Base-by-base conservation (phyloP, 352 stramenopile genomes). In the Pythium rhizo-oryzae region DNA sequence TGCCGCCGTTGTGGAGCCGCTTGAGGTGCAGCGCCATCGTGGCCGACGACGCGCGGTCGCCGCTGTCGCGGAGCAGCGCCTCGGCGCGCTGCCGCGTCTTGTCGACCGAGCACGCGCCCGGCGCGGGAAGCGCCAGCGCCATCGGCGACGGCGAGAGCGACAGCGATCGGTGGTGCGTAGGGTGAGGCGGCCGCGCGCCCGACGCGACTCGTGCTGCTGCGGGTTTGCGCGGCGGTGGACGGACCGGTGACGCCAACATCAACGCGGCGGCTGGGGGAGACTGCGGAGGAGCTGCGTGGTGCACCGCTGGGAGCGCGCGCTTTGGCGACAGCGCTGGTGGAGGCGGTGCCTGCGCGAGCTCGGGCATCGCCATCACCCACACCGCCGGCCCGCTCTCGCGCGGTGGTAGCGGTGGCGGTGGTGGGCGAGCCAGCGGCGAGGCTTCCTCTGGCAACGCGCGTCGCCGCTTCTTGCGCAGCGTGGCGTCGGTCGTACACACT, bases 1-100 rank as follows among this genome's bases (percentile, higher is more conserved):
- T 70, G 33, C 64, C 64, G 2, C 35, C 64, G n/a, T 70, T 65
- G 12, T 70, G 56, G 25, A 70, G 49, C 33, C 64, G 64, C 49
- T 70, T 59, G 19, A 70, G 15, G 21, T 70, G 64, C 2, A 70
- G 33, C 23, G 39, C 47, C 64, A 70, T 65, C 1, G 64, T 41
- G 13, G 54, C 18, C 8, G 61, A 70, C n/a, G 28, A 33, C 28
- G 28, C 28, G 28, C 28, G 44, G 19, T 24, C 21, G 19, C 21
- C 19, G 15, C 39, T 57, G 61, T 56, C 44, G 8, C 28, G 64
- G 21, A 65, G 28, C 0, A 70, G 50, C 6, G 55, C 35, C 19
- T 70, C 64, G 3, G 64, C 64, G 4, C 64, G 56, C 28, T 70
- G 64, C 7, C 57, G n/a, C 8, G 64, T 70, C 50, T 65, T 65